These are phyloP conservation scores for Pythium guiyangense DNA, from an alignment of 352 stramenopile genomes.

Conservation along the genomic window DNA sequence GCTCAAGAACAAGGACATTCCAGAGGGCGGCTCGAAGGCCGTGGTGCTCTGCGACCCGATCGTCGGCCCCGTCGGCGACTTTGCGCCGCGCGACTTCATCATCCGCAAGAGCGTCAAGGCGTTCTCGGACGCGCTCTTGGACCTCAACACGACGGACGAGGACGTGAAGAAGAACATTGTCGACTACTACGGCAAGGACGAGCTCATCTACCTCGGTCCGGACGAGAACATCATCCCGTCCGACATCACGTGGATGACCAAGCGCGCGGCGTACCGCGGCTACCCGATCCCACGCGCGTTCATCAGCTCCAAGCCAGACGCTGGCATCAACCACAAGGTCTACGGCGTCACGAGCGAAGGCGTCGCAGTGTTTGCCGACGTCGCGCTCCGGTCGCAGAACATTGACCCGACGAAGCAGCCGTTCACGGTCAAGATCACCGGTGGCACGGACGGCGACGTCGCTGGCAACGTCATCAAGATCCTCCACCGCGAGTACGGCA, in stretches of 20 bases:
- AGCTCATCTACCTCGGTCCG: constrained; percentile 80
- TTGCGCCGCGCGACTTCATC: constrained; percentile 82
- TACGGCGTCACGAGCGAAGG: constrained; percentile 83
- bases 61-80: constrained; percentile 61
- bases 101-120: constrained; percentile 97
- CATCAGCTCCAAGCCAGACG: constrained; percentile 82
- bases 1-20: constrained; percentile 89
- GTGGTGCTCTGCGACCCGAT: constrained; percentile 78
- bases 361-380: constrained; percentile 78
- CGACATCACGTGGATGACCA: constrained; percentile 83
- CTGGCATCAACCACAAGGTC: constrained; percentile 85
- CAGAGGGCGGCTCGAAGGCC: constrained; percentile 79
- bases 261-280: constrained; percentile 68
- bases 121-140: constrained; percentile 88
- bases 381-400: constrained; percentile 67
- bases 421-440: constrained; percentile 88
- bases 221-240: constrained; percentile 82
- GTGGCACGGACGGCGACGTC: constrained; percentile 96
- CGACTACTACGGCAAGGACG: constrained; percentile 79
- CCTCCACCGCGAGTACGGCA: constrained; percentile 89
- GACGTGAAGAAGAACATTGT: constrained; percentile 68
- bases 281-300: constrained; percentile 82
- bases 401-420: constrained; percentile 71
- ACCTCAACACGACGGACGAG: constrained; percentile 74
- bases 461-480: constrained; percentile 98